These are phyloP conservation scores for Atractiella rhizophila DNA, from an alignment of 768 basidiomycete genomes.

Conservation along the genomic window DNA sequence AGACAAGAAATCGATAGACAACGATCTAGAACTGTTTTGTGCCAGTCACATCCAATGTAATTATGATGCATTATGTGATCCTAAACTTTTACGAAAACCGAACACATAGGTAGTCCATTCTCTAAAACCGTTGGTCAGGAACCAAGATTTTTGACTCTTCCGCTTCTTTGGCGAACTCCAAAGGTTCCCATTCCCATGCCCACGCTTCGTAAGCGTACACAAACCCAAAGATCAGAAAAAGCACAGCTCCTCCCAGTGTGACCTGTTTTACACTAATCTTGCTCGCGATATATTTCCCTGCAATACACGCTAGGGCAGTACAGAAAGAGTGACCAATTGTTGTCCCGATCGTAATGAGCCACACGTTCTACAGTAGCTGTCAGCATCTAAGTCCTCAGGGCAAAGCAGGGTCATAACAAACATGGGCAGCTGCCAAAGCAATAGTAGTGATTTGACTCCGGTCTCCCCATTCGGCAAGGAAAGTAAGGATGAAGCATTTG, in stretches of 20 bases:
- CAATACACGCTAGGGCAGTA: constrained; percentile 72
- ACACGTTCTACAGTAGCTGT: constrained; percentile 45
- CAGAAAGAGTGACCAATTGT: constrained; percentile 66
- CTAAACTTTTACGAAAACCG: too few relatives aligned
- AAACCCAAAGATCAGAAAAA: constrained; percentile 56
- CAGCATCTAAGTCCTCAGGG: not conserved
- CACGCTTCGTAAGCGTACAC: constrained; percentile 16
- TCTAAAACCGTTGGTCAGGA: too few relatives aligned
- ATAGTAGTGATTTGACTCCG: constrained; percentile 92
- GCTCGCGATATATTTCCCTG: constrained; percentile 70
- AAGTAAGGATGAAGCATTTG: constrained; percentile 79
- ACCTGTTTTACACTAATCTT: constrained; percentile 90
- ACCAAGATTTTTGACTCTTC: too few relatives aligned
- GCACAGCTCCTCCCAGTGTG: constrained; percentile 49
- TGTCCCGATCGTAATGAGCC: constrained; percentile 69
- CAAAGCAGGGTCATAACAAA: constrained; percentile 24
- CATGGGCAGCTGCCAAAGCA: constrained; percentile 81
- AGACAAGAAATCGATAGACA: too few relatives aligned
- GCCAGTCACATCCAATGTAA: too few relatives aligned
- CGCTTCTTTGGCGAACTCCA: too few relatives aligned
- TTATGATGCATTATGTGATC: too few relatives aligned
- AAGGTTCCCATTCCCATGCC: too few relatives aligned
- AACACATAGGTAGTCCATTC: too few relatives aligned
- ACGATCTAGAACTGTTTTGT: too few relatives aligned
- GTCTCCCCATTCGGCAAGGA: constrained; percentile 98